Evolutionary conservation across 176 grass and related monocot species (phyloP).

Genomic region (Eragrostis curvula): DNA sequence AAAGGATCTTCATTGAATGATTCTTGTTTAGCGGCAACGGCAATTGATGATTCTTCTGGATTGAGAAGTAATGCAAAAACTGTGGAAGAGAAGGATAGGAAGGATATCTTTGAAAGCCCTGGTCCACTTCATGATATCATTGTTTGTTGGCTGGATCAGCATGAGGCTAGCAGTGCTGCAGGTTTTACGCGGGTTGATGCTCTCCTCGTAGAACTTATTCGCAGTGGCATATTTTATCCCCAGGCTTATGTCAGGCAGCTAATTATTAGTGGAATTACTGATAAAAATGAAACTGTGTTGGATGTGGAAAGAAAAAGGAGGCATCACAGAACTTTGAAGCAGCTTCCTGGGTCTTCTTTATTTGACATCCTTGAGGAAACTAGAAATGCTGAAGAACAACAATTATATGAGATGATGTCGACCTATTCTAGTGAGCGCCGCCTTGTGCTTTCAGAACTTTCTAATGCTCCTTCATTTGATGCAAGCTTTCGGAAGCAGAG

Average conservation of each 20-base stretch:
- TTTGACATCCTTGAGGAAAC: conserved; percentile 85
- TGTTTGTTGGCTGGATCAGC: conserved; percentile 98
- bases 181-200: conserved; percentile 77
- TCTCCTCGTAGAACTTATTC: conserved; percentile 83
- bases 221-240: conserved; percentile 88
- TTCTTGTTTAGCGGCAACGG: conserved; percentile 42
- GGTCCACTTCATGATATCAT: conserved; percentile 96
- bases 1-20: conserved; percentile 64
- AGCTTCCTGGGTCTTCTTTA: conserved; percentile 77
- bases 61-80: conserved; percentile 49
- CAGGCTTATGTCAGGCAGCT: conserved; percentile 96
- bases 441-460: conserved; percentile 82
- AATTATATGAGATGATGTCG: conserved; percentile 63
- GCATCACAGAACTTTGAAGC: conserved; percentile 89
- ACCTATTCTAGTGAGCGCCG: conserved; percentile 89
- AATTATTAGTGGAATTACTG: conserved; percentile 91
- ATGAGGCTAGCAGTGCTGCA: conserved; percentile 76
- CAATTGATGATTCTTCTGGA: conserved; percentile 44
- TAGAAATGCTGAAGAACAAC: conserved; percentile 55
- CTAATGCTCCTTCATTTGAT: conserved; percentile 52
- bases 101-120: conserved; percentile 83
- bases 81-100: conserved; percentile 61
- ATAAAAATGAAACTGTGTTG: conserved; percentile 64
- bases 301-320: conserved; percentile 84
- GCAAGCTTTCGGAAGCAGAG: conserved; percentile 50